Evolutionary conservation across 208 protist genomes (phyloP).

Genomic region (Trypanosoma vivax): DNA sequence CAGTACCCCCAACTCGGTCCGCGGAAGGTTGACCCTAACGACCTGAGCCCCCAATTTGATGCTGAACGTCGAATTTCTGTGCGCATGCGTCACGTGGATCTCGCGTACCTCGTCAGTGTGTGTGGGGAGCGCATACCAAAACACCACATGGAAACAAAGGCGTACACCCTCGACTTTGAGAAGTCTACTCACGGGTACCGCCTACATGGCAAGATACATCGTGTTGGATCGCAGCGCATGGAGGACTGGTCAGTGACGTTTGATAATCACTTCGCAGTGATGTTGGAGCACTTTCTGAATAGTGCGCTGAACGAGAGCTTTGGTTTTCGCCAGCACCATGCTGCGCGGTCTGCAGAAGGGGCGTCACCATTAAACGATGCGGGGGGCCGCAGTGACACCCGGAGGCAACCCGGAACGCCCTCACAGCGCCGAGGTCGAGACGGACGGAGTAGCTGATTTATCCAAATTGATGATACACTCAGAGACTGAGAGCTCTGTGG

Average conservation of each 20-base stretch:
- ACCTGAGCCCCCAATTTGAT: constrained; percentile 82
- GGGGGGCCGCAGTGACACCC: not conserved
- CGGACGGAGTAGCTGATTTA: no score
- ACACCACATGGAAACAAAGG: constrained; percentile 67
- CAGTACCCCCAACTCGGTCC: constrained; percentile 85
- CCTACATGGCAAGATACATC: constrained; percentile 62
- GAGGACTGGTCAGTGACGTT: constrained; percentile 79
- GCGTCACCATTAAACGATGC: not conserved
- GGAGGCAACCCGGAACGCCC: constrained; percentile 8
- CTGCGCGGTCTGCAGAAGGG: constrained; percentile 4
- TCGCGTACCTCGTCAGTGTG: constrained; percentile 65
- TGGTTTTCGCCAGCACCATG: constrained; percentile 57
- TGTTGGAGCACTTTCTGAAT: constrained; percentile 78
- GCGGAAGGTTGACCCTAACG: constrained; percentile 80
- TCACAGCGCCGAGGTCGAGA: no score
- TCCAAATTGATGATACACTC: no score
- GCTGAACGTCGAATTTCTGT: constrained; percentile 62
- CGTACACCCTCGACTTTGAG: constrained; percentile 69
- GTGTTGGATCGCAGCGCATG: constrained; percentile 36
- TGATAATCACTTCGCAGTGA: constrained; percentile 76
- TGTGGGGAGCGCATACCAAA: constrained; percentile 39
- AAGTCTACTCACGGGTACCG: constrained; percentile 52
- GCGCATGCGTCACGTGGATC: constrained; percentile 72
- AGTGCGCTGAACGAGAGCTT: constrained; percentile 80
- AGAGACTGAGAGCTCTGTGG: no score